Percentiles rank a stretch among this genome's conserved stretches.
Conservation (phyloP, 2,329 filamentous ascomycete genomes). For the Fusarium lateritium region DNA sequence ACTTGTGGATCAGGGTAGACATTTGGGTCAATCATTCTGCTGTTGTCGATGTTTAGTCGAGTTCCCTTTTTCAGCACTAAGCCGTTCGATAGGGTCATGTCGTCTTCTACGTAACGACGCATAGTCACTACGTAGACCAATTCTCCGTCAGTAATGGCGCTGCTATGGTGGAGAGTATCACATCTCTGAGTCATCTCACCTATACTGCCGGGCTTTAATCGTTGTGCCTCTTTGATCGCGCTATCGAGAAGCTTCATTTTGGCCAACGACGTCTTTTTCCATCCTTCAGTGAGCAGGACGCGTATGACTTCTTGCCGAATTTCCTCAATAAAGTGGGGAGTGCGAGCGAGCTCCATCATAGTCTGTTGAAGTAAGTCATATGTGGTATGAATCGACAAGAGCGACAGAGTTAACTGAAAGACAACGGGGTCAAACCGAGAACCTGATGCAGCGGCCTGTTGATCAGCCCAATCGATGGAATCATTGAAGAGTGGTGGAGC, state of each 20-base stretch:
- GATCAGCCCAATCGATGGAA: slow-evolving; percentile 6
- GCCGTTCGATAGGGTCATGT: background rate
- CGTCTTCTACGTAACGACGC: background rate
- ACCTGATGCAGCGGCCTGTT: background rate
- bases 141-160: too few species aligned
- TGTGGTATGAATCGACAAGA: background rate
- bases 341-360: background rate
- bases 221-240: slow-evolving; percentile 11
- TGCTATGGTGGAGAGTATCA: too few species aligned
- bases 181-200: background rate
- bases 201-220: slow-evolving; percentile 1
- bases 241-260: slow-evolving; percentile 19
- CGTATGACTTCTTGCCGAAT: background rate
- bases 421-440: background rate
- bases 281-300: background rate
- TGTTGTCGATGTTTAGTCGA: background rate
- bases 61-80: background rate
- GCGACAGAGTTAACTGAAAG: background rate
- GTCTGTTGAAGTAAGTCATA: background rate
- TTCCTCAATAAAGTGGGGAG: background rate
- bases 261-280: slow-evolving; percentile 5
- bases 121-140: background rate
- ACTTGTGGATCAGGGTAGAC: background rate
- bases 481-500: background rate
- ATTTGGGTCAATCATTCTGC: background rate